Evolutionary conservation across 164 flowering plant genomes (phyloP).

Genomic region (Protea cynaroides): DNA sequence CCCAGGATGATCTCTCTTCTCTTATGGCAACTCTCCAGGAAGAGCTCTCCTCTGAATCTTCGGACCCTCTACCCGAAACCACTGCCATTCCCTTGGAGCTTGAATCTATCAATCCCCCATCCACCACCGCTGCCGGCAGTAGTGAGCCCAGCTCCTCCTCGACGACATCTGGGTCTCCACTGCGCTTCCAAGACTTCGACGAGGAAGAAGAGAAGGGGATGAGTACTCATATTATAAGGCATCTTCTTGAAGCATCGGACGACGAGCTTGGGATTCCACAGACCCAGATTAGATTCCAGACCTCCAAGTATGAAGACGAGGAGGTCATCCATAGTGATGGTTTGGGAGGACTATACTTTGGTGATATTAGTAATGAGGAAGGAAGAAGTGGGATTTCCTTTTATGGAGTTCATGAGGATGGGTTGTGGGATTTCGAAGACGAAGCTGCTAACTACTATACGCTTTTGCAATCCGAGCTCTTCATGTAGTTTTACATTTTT

Average conservation of each 20-base stretch:
- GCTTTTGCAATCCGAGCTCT: slow-evolving; percentile 50
- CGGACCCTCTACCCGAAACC: slow-evolving; percentile 15
- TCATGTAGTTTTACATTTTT: slow-evolving; percentile 19
- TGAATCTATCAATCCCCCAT: neutral
- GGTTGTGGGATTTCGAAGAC: slow-evolving; percentile 62
- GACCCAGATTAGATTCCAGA: neutral
- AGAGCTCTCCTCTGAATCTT: slow-evolving; percentile 3
- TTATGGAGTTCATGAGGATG: slow-evolving; percentile 11
- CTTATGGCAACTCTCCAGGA: slow-evolving; percentile 6
- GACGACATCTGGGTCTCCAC: neutral
- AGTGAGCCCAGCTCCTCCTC: neutral
- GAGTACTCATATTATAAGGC: slow-evolving; percentile 37
- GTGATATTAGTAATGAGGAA: neutral
- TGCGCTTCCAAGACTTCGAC: neutral
- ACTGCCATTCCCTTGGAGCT: neutral
- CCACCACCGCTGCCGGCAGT: too few relatives aligned
- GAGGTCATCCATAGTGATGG: neutral
- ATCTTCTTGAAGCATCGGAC: slow-evolving; percentile 63
- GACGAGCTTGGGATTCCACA: slow-evolving; percentile 68
- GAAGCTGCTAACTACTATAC: slow-evolving; percentile 53
- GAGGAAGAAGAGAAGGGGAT: slow-evolving; percentile 25
- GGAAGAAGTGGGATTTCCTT: slow-evolving; percentile 3
- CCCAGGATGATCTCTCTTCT: slow-evolving; percentile 18
- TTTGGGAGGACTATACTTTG: too few relatives aligned
- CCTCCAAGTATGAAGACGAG: neutral